Evolutionary conservation across 805 yeast genomes (phyloP).

Genomic region (Jamesozyma gamospora): DNA sequence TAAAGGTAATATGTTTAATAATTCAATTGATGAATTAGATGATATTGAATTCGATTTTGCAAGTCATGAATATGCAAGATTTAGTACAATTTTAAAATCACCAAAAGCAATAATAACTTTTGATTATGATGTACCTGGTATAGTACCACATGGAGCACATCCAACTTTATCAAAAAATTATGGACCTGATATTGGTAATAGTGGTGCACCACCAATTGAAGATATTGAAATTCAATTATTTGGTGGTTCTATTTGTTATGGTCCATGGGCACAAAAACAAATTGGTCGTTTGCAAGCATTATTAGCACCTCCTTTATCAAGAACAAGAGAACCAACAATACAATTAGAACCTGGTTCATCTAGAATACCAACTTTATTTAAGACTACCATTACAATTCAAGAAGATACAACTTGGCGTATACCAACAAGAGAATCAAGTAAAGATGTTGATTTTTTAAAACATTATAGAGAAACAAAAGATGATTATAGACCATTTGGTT

Average conservation of each 20-base stretch:
- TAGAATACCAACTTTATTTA: constrained; percentile 50
- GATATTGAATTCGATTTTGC: constrained; percentile 26
- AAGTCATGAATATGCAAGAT: constrained; percentile 72
- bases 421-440: constrained; percentile 79
- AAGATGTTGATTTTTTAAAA: constrained; percentile 43
- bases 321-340: constrained; percentile 41
- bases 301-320: constrained; percentile 57
- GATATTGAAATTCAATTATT: constrained; percentile 53
- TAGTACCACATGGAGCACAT: constrained; percentile 35
- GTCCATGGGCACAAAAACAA: constrained; percentile 95
- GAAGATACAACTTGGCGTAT: constrained; percentile 64
- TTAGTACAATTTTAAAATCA: constrained; percentile 57
- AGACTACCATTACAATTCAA: constrained; percentile 42
- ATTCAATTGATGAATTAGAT: constrained; percentile 25
- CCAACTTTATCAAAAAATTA: constrained; percentile 26
- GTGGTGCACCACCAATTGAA: constrained; percentile 47
- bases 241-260: constrained; percentile 65
- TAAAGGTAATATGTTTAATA: constrained; percentile 31
- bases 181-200: constrained; percentile 49
- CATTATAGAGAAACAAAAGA: constrained; percentile 27
- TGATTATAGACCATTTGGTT: constrained; percentile 66
- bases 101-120: constrained; percentile 45
- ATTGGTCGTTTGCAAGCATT: constrained; percentile 51
- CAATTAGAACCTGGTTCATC: constrained; percentile 38
- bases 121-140: constrained; percentile 66